Evolutionary conservation across 352 stramenopile genomes (phyloP), one percentile per base, ranked within the genome.

Genomic region (Globisporangium paddicum): DNA sequence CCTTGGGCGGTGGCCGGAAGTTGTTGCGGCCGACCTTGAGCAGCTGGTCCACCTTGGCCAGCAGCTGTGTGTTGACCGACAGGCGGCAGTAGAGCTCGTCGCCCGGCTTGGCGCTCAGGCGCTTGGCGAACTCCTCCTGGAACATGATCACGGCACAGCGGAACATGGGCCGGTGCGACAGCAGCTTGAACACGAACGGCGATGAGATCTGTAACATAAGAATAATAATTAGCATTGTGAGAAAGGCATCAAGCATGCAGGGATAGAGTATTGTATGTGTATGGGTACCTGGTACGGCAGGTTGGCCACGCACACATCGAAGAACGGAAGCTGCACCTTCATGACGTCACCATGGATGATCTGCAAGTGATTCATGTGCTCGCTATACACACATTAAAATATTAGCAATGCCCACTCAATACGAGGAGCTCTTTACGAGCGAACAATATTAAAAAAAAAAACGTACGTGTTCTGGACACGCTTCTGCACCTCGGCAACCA

Each of bases 91-190:
- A 99, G 41, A 99, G 70, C 37, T 97, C 89, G 65, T 99, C 96
- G 26, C 96, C 96, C 0, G 97, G 96, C 65, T 96, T 96, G 58
- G 97, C 97, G 42, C 94, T 98, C n/a, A 99, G 73, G 13, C 98
- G 88, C 75, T 99, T 93, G 30, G 98, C 97, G 63, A 99, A 99
- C 69, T 99, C 97, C 57, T 98, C 89, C 65, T 98, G 97, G 72
- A 99, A 99, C 98, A 99, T 99, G 76, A 99, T 95, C 23, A 99
- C 97, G 11, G 98, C 97, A 65, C 94, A 99, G 49, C 97, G 93
- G 68, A 99, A 99, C 84, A 99, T 98, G 34, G 97, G 97, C 18
- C 96, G 87, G 72, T 99, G 97, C 30, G 84, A 67, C 30, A 99
- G 81, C 45, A 99, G 75, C 87, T 99, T 99, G 80, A 99, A 99